Percentiles rank a stretch among this genome's conserved stretches.
phyloP scores from a whole-genome alignment of 768 basidiomycete species.

The Leccinum rimulosum region DNA sequence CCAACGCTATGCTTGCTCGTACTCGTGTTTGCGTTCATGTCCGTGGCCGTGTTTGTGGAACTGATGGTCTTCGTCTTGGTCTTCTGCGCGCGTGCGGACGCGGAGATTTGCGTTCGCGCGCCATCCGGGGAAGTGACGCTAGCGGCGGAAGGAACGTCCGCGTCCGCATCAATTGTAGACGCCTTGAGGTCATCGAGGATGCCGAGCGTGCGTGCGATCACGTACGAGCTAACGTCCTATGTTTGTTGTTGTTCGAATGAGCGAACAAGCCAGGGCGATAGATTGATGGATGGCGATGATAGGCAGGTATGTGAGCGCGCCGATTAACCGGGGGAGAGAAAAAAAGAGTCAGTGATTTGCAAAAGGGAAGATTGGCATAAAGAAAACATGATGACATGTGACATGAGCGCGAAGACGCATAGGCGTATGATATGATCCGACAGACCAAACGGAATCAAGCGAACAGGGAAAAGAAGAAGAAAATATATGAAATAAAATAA shows the following conservation, averaged over 20 bases:
- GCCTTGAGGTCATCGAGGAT: constrained; percentile 73
- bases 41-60: neutral
- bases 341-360: constrained; percentile 10
- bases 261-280: neutral
- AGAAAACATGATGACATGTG: neutral
- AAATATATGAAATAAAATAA: neutral
- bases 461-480: neutral
- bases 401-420: constrained; percentile 1
- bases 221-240: constrained; percentile 79
- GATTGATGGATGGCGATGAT: neutral
- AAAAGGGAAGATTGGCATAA: neutral
- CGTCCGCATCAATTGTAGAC: constrained; percentile 55
- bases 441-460: constrained; percentile 3
- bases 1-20: neutral
- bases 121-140: neutral
- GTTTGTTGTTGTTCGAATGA: constrained; percentile 1
- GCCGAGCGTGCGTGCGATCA: constrained; percentile 79
- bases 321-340: neutral
- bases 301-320: neutral
- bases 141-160: neutral
- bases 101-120: neutral
- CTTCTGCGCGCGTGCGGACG: neutral
- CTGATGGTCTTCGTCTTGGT: neutral
- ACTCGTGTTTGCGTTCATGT: neutral
- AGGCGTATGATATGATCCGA: constrained; percentile 1